Conservation (phyloP, 2,329 filamentous ascomycete genomes). For the Calcarisporium arbuscula region DNA sequence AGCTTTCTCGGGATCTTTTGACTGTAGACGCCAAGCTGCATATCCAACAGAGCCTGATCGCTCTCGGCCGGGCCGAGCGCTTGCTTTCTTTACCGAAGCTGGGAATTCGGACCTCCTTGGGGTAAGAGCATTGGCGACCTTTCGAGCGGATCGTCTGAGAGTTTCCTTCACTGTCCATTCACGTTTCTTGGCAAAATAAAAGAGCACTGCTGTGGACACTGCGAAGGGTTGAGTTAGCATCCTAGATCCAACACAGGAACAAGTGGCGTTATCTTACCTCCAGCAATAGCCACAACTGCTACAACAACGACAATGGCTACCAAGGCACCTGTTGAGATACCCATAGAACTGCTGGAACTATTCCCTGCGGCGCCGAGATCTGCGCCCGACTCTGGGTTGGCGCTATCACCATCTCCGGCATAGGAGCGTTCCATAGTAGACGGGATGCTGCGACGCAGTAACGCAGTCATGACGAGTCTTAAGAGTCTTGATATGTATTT, state of each 20-base stretch:
- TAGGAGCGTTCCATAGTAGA: too few species aligned
- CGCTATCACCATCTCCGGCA: constrained; percentile 26
- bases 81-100: constrained; percentile 44
- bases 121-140: constrained; percentile 56
- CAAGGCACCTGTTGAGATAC: constrained; percentile 61
- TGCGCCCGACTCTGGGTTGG: constrained; percentile 35
- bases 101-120: constrained; percentile 57
- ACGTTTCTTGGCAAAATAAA: constrained; percentile 75
- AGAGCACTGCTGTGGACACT: constrained; percentile 63
- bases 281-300: constrained; percentile 58
- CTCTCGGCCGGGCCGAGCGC: constrained; percentile 20
- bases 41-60: constrained; percentile 41
- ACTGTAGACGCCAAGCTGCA: constrained; percentile 43
- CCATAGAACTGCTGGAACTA: constrained; percentile 48
- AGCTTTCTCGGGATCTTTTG: constrained; percentile 56
- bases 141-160: constrained; percentile 60
- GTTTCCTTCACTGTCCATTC: constrained; percentile 75
- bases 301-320: constrained; percentile 72
- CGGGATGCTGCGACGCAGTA: too few species aligned
- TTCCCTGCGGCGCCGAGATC: constrained; percentile 61
- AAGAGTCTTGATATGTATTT: too few species aligned
- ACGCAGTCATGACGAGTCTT: too few species aligned
- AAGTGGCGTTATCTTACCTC: constrained; percentile 47
- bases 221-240: constrained; percentile 13
- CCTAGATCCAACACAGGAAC: not conserved